These are phyloP conservation scores for Paraleonurus japonicus DNA, from an alignment of 257 asterid species.

Conservation along the genomic window DNA sequence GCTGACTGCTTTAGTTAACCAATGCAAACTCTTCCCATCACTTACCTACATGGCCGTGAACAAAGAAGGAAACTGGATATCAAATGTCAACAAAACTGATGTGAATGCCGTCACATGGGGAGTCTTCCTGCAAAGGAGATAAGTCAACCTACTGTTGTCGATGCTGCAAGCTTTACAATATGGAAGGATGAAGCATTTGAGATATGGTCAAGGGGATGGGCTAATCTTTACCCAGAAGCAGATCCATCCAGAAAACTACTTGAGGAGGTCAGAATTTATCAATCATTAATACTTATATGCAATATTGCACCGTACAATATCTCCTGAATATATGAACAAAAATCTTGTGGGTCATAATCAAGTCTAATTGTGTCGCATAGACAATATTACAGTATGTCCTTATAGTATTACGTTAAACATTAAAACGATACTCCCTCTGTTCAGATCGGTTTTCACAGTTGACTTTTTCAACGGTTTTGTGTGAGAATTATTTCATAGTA, in stretches of 20 bases:
- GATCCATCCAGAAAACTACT: conserved; percentile 73
- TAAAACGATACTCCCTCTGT: no score
- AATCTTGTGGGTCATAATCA: not conserved
- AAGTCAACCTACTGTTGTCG: conserved; percentile 86
- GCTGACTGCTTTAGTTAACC: conserved; percentile 57
- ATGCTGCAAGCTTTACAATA: conserved; percentile 77
- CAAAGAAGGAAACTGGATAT: conserved; percentile 65
- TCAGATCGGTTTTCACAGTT: no score
- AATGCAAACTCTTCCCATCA: conserved; percentile 56
- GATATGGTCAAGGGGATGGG: conserved; percentile 94
- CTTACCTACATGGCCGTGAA: conserved; percentile 87
- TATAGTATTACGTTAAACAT: no score
- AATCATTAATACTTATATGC: not conserved
- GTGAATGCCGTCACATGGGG: conserved; percentile 98
- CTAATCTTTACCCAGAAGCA: conserved; percentile 64
- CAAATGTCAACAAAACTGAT: conserved; percentile 50
- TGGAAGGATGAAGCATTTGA: conserved; percentile 99
- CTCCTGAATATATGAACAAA: not conserved
- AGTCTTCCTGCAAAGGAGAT: conserved; percentile 91
- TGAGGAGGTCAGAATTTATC: conserved; percentile 56
- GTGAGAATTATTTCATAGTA: no score
- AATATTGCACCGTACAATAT: not conserved
- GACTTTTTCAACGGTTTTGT: no score
- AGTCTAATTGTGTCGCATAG: not conserved
- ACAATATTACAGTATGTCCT: no score